Evolutionary conservation across 2,329 filamentous ascomycete species (phyloP).

Genomic region (Penicillium olsonii): DNA sequence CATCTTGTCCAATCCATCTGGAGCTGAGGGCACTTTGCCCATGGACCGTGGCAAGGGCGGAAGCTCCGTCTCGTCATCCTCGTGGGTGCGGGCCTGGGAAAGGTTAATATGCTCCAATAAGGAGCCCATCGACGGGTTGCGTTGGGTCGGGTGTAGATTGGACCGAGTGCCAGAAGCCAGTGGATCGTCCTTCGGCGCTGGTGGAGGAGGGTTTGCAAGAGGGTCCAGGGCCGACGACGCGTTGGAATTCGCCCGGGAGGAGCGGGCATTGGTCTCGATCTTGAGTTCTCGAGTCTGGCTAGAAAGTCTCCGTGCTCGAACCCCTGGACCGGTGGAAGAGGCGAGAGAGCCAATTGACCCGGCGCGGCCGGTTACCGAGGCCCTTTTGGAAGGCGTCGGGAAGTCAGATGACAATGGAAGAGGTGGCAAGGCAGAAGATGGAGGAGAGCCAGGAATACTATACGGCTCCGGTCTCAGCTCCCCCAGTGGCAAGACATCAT

Average conservation of each 20-base stretch:
- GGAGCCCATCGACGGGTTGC: constrained; percentile 38
- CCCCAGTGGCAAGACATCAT: constrained; percentile 42
- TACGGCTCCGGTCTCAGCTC: constrained; percentile 37
- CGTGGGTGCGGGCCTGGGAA: constrained; percentile 47
- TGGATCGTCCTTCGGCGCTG: constrained; percentile 34
- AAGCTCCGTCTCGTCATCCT: constrained; percentile 39
- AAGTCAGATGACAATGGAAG: constrained; percentile 48
- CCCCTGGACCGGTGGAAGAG: constrained; percentile 46
- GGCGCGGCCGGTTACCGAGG: constrained; percentile 17
- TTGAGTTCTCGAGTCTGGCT: constrained; percentile 82
- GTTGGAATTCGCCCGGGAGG: constrained; percentile 27
- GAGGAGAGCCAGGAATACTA: constrained; percentile 36
- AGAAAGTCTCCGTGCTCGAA: constrained; percentile 76
- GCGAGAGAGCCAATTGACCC: constrained; percentile 25
- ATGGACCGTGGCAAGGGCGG: constrained; percentile 37
- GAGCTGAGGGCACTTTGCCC: constrained; percentile 42
- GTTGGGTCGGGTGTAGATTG: constrained; percentile 29
- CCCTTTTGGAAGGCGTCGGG: constrained; percentile 20
- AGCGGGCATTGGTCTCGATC: constrained; percentile 70
- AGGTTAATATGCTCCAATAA: constrained; percentile 43
- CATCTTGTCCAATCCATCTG: constrained; percentile 61
- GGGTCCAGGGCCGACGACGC: constrained; percentile 28
- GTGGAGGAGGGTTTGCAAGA: constrained; percentile 25
- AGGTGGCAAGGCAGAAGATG: constrained; percentile 44
- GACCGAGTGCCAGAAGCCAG: constrained; percentile 19